Evolutionary conservation across 495 filamentous ascomycete species (phyloP).

Genomic region (Lasiosphaeria ovina): DNA sequence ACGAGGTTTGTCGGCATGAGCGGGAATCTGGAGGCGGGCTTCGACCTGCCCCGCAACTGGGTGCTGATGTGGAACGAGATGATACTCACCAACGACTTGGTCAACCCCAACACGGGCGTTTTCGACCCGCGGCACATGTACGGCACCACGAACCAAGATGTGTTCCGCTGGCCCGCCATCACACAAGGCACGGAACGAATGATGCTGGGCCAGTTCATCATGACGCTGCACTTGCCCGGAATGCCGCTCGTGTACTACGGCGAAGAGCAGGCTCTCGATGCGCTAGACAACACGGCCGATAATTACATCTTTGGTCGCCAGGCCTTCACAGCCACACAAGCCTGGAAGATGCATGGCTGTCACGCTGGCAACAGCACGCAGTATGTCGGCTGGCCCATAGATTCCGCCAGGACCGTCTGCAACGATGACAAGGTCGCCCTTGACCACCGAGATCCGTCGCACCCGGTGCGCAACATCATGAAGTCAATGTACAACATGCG

Average conservation of each 20-base stretch:
- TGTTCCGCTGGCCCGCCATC: conserved; percentile 67
- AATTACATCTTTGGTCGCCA: conserved; percentile 70
- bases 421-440: conserved; percentile 61
- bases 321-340: conserved; percentile 60
- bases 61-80: conserved; percentile 61
- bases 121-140: conserved; percentile 74
- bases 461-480: conserved; percentile 53
- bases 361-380: conserved; percentile 47
- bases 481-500: conserved; percentile 67
- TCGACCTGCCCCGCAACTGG: conserved; percentile 60
- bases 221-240: conserved; percentile 62
- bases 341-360: conserved; percentile 69
- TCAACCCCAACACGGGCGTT: conserved; percentile 66
- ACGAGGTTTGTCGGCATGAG: conserved; percentile 65
- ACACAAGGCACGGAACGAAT: conserved; percentile 59
- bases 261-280: conserved; percentile 67
- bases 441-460: conserved; percentile 54
- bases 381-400: conserved; percentile 26
- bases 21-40: conserved; percentile 56
- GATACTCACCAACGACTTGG: conserved; percentile 61
- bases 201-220: conserved; percentile 62
- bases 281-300: conserved; percentile 61
- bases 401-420: conserved; percentile 59
- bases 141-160: conserved; percentile 66
- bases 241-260: conserved; percentile 65